Evolutionary conservation across 1,284 basidiomycete genomes (phyloP), one percentile per base, ranked within the genome.

Genomic region (Sporisorium graminicola): DNA sequence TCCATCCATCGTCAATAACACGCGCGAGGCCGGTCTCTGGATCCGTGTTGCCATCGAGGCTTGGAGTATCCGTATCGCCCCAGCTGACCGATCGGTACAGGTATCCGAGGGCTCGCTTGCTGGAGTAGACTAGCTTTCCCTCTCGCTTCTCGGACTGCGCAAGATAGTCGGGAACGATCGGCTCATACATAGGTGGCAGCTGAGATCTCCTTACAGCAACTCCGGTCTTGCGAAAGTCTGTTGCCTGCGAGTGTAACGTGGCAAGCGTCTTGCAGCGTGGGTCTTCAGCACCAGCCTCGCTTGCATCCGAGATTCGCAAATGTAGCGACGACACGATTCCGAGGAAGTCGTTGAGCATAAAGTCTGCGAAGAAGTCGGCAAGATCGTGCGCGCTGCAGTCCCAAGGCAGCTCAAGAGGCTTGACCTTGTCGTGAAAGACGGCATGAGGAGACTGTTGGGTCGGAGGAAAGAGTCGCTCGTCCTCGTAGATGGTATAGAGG

Each of bases 251-350:
- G 81, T 92, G 92, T n/a, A 92, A 85, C 47, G 88, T 86, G 0
- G 92, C 90, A 18, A 94, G 87, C 55, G 65, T 86, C 10, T 91
- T 76, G 80, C 93, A 94, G 31, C 89, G 88, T 0, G 82, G 74
- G 78, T 93, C 89, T 20, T 89, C 86, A 29, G 91, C 90, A 9
- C 89, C 89, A 24, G 86, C 26, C 0, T 74, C 69, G 49, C 89
- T 90, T 73, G 90, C 89, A 79, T 94, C 93, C 0, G 92, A 90
- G 35, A 92, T 90, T 47, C 90, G 88, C 14, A 94, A 87, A 74
- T 93, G 90, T 49, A 90, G 88, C 2, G 72, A 52, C 2, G 76
- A 72, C 3, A 80, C 90, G 88, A n/a, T 90, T 89, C 49, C 82
- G 91, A 84, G 37, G 88, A 81, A 61, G 79, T 92, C 91, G 51